Evolutionary conservation across 768 basidiomycete species (phyloP).

Genomic region (Tulasnella calospora): DNA sequence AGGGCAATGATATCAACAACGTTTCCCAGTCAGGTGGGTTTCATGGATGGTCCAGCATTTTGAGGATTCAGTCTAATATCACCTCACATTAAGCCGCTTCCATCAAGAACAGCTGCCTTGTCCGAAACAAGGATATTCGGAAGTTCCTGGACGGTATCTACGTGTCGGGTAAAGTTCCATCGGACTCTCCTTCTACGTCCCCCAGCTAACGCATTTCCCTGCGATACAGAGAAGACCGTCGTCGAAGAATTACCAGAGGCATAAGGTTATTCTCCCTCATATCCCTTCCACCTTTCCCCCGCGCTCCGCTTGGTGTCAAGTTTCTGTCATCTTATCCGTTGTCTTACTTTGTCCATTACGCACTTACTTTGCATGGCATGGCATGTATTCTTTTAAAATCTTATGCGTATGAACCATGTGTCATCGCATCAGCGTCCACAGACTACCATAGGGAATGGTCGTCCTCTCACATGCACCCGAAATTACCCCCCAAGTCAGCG

Average conservation of each 20-base stretch:
- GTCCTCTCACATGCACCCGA: neutral
- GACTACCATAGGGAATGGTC: neutral
- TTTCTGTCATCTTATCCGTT: constrained; percentile 1
- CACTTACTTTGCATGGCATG: constrained; percentile 10
- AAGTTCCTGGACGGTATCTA: constrained; percentile 95
- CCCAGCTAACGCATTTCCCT: neutral
- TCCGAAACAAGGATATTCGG: constrained; percentile 99
- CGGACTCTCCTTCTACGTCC: neutral
- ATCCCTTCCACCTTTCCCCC: neutral
- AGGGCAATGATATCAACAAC: constrained; percentile 93
- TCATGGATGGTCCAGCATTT: neutral
- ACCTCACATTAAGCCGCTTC: constrained; percentile 61
- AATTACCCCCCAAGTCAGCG: neutral
- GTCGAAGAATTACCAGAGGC: constrained; percentile 2
- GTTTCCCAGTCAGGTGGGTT: constrained; percentile 88
- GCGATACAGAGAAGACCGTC: constrained; percentile 17
- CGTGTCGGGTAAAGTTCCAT: constrained; percentile 60
- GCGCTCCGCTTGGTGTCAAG: neutral
- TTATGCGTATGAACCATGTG: constrained; percentile 14
- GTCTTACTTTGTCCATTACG: neutral
- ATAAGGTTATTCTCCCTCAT: neutral
- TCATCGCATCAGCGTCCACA: neutral
- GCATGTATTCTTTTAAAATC: constrained; percentile 9
- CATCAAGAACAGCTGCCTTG: constrained; percentile 93
- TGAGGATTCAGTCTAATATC: neutral